Evolutionary conservation across 768 basidiomycete species (phyloP).

Genomic region (Rhizopogon vinicolor): DNA sequence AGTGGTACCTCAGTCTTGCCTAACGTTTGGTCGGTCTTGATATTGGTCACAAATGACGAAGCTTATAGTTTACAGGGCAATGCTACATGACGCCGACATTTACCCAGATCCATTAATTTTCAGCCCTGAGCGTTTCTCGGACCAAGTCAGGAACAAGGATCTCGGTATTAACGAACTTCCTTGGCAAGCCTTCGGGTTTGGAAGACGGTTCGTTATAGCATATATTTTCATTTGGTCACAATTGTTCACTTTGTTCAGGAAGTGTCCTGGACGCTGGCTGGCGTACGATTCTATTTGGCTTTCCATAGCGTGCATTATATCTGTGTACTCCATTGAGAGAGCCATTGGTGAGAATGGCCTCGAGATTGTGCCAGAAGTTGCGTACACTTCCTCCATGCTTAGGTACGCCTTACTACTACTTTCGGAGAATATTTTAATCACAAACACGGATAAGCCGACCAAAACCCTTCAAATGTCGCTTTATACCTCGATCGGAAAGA

Average conservation of each 20-base stretch:
- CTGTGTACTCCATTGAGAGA: slow-evolving; percentile 35
- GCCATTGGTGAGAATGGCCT: slow-evolving; percentile 28
- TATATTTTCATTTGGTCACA: background rate
- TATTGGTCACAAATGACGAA: slow-evolving; percentile 5
- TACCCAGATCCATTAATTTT: slow-evolving; percentile 40
- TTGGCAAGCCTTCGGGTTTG: slow-evolving; percentile 37
- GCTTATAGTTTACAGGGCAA: slow-evolving; percentile 30
- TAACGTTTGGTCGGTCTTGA: slow-evolving; percentile 38
- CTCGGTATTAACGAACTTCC: slow-evolving; percentile 32
- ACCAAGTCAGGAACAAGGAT: slow-evolving; percentile 18
- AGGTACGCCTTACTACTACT: slow-evolving; percentile 23
- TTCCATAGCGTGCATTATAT: slow-evolving; percentile 34
- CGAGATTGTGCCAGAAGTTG: slow-evolving; percentile 27
- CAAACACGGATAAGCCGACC: slow-evolving; percentile 28
- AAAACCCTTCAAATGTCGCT: slow-evolving; percentile 35
- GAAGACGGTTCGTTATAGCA: slow-evolving; percentile 27
- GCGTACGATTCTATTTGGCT: slow-evolving; percentile 43
- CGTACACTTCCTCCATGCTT: slow-evolving; percentile 30
- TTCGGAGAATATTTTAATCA: background rate
- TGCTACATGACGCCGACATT: slow-evolving; percentile 32
- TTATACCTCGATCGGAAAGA: slow-evolving; percentile 30
- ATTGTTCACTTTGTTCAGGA: slow-evolving; percentile 17
- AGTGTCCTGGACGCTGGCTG: slow-evolving; percentile 42
- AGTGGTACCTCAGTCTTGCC: slow-evolving; percentile 40
- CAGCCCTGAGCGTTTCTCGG: slow-evolving; percentile 32